phyloP scores from a whole-genome alignment of 1,284 basidiomycete genomes.

The Cryptococcus depauperatus region DNA sequence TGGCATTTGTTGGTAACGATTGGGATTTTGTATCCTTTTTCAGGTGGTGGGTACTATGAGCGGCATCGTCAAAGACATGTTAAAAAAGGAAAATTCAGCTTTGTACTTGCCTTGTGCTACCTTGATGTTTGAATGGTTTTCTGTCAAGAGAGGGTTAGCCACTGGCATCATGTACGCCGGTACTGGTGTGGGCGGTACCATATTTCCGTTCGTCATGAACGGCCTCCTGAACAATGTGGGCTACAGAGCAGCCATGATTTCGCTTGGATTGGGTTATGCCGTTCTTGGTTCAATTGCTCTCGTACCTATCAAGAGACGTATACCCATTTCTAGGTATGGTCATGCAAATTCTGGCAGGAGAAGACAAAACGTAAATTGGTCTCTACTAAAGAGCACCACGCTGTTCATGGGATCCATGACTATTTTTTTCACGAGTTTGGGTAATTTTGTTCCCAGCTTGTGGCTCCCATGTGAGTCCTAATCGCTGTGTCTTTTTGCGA shows the following conservation, averaged over 20 bases:
- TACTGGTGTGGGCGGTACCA: slow-evolving; percentile 39
- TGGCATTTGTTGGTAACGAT: slow-evolving; percentile 41
- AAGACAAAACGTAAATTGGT: slow-evolving; percentile 16
- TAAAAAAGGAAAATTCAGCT: too few species aligned
- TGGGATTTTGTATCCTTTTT: slow-evolving; percentile 39
- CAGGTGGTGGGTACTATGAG: too few species aligned
- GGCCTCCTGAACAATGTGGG: slow-evolving; percentile 37
- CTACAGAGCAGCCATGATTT: slow-evolving; percentile 41
- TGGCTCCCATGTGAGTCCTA: slow-evolving; percentile 38
- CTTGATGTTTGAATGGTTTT: slow-evolving; percentile 44
- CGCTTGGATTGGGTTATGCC: slow-evolving; percentile 33
- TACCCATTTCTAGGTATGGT: slow-evolving; percentile 25
- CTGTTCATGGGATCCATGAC: slow-evolving; percentile 32
- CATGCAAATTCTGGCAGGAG: not conserved
- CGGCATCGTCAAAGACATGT: too few species aligned
- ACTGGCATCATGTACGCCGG: slow-evolving; percentile 42
- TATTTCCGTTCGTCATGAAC: slow-evolving; percentile 39
- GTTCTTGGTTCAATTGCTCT: slow-evolving; percentile 29
- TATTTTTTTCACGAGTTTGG: slow-evolving; percentile 37
- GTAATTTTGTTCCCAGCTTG: slow-evolving; percentile 42
- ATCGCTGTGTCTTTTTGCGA: not conserved
- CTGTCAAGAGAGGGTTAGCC: slow-evolving; percentile 36
- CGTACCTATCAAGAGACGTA: slow-evolving; percentile 36
- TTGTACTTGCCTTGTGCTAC: slow-evolving; percentile 41
- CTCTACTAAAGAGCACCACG: slow-evolving; percentile 22